Base-by-base conservation (phyloP, 2,329 filamentous ascomycete species). In the Pyrenophora tritici-repentis region DNA sequence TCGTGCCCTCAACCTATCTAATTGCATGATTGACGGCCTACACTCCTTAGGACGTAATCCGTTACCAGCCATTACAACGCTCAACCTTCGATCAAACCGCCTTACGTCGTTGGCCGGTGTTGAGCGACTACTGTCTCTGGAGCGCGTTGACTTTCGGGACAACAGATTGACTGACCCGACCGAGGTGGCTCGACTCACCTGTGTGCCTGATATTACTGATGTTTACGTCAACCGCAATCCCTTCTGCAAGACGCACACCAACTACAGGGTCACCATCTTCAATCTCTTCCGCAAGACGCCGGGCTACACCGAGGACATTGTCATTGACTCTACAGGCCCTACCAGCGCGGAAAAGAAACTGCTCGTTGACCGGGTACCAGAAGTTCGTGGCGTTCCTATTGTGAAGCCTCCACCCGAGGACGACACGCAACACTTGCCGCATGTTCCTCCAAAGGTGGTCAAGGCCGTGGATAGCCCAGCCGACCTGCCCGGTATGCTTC, bases 11-110 rank as follows among this genome's bases (percentile, higher is more conserved):
- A 97, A 99, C 66, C 81, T 99, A 20, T 96, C 93, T 3, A 89
- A 96, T 66, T 97, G 93, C 80, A 97, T 97, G 92, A 97, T 99
- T 57, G 90, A 93, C 63, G 94, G 91, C 13, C 80, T 99, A 48
- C 89, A 95, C 65, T 96, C 93, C 2, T 79, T 99, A 35, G 86
- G 86, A 2, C 86, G 89, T 57, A 94, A 88, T 65, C 91, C 94
- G 10, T 81, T 99, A 4, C 93, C 94, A 22, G 93, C 94, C 16
- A 96, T 99, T 56, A 95, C 90, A 1, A 92, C 92, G 1, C 79
- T 99, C 50, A 97, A 97, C 67, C 83, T 99, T 47, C 87, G 93
- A 50, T 90, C 86, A 42, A 99, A 99, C 72, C 86, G 92, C 38
- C 82, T 99, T 52, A 83, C 86, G 51, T 96, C 91, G 2, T 83